A percentile compares a stretch with the other conserved stretches of the same genome.
Conservation (phyloP, 2,329 filamentous ascomycete genomes). For the Aspergillus brasiliensis region DNA sequence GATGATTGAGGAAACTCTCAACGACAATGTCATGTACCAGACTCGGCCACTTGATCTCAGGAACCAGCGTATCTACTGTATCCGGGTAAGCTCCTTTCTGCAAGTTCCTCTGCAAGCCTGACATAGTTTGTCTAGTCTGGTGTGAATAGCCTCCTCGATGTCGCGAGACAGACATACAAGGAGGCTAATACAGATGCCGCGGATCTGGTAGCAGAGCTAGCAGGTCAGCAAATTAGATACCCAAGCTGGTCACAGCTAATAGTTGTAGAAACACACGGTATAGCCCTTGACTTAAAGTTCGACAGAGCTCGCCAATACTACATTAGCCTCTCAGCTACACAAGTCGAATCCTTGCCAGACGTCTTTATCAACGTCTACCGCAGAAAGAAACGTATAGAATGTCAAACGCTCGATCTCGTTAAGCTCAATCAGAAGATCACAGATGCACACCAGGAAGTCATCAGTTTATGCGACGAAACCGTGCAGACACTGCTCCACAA, state of each 20-base stretch:
- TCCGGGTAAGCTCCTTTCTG: conserved; percentile 60
- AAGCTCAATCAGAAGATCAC: conserved; percentile 78
- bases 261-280: conserved; percentile 55
- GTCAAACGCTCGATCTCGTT: conserved; percentile 80
- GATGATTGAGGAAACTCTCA: conserved; percentile 71
- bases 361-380: conserved; percentile 75
- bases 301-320: conserved; percentile 80
- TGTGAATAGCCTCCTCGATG: conserved; percentile 82
- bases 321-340: conserved; percentile 64
- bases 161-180: conserved; percentile 85
- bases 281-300: conserved; percentile 70
- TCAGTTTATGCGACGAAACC: conserved; percentile 77
- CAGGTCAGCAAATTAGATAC: conserved; percentile 51
- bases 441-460: conserved; percentile 79
- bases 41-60: conserved; percentile 79
- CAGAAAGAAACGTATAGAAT: conserved; percentile 78
- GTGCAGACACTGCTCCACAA: conserved; percentile 70
- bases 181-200: conserved; percentile 80
- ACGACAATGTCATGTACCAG: conserved; percentile 77
- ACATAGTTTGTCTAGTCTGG: conserved; percentile 59
- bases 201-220: conserved; percentile 68
- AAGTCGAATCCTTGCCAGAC: conserved; percentile 66
- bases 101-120: neutral
- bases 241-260: conserved; percentile 20
- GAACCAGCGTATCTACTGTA: conserved; percentile 87